Evolutionary conservation across 352 stramenopile genomes (phyloP).

Genomic region (Phytophthora pluvialis): DNA sequence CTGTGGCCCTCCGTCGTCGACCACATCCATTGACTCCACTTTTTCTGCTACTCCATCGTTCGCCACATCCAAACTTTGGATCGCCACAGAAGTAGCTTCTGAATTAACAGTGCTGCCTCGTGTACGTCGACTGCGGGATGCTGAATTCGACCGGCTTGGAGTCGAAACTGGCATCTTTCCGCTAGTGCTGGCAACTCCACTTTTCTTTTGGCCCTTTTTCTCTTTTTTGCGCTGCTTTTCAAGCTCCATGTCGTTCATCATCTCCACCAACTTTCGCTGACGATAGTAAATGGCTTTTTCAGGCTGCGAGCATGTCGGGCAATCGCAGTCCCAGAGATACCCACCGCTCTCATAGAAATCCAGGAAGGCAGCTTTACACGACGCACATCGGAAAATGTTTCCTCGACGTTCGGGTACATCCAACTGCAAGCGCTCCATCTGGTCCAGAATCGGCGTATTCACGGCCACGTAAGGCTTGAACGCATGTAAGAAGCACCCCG

Average conservation of each 20-base stretch:
- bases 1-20: background rate
- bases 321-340: constrained; percentile 48
- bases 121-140: constrained; percentile 19
- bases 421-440: constrained; percentile 41
- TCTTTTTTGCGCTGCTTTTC: constrained; percentile 40
- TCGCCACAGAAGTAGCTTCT: too few relatives aligned
- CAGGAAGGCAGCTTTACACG: constrained; percentile 51
- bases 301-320: constrained; percentile 44
- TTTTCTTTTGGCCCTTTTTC: constrained; percentile 32
- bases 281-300: constrained; percentile 45
- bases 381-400: constrained; percentile 52
- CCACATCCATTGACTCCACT: constrained; percentile 13
- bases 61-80: too few relatives aligned
- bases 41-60: background rate
- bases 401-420: constrained; percentile 31
- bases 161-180: constrained; percentile 4
- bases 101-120: constrained; percentile 12
- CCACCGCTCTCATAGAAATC: constrained; percentile 48
- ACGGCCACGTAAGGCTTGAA: constrained; percentile 42
- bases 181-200: background rate
- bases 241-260: constrained; percentile 46
- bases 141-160: constrained; percentile 18
- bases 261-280: constrained; percentile 47
- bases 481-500: constrained; percentile 43
- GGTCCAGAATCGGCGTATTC: constrained; percentile 35